A percentile compares a stretch with the other conserved stretches of the same genome.
phyloP scores from a whole-genome alignment of 345 rosid genomes.

The Rhodomyrtus tomentosa region DNA sequence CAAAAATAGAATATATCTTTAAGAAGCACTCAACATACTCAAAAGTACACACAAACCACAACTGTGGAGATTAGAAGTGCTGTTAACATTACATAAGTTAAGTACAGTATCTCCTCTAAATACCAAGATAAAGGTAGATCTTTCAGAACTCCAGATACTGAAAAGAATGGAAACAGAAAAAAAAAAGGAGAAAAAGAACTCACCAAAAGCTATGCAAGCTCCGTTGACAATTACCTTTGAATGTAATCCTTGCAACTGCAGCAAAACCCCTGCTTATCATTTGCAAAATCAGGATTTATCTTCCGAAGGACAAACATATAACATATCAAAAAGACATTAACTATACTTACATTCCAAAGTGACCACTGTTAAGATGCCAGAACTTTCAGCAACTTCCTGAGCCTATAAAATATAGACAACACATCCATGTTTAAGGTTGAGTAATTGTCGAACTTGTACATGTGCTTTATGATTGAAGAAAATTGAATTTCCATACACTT shows the following conservation, averaged over 20 bases:
- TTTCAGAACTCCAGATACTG: background rate
- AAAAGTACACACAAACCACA: background rate
- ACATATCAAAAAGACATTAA: conserved; percentile 1
- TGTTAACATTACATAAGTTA: background rate
- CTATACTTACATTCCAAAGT: conserved; percentile 76
- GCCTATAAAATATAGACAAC: conserved; percentile 38
- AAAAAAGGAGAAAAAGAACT: background rate
- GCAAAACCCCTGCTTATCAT: conserved; percentile 56
- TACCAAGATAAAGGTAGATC: background rate
- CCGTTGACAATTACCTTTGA: conserved; percentile 76
- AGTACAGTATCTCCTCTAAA: background rate
- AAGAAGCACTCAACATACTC: background rate
- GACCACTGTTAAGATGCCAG: conserved; percentile 90
- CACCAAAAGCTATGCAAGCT: conserved; percentile 91
- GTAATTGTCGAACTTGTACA: background rate
- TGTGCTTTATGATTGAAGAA: background rate
- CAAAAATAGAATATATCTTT: no score
- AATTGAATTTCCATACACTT: background rate
- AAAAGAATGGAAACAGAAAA: background rate
- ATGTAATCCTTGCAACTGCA: conserved; percentile 70
- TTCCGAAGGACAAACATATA: background rate
- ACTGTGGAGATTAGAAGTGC: background rate
- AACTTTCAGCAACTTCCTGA: conserved; percentile 66
- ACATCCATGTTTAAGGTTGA: background rate
- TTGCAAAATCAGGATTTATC: background rate